Evolutionary conservation across 768 basidiomycete species (phyloP), one percentile per base, ranked within the genome.

Genomic region (Gloeopeniophorella convolvens): DNA sequence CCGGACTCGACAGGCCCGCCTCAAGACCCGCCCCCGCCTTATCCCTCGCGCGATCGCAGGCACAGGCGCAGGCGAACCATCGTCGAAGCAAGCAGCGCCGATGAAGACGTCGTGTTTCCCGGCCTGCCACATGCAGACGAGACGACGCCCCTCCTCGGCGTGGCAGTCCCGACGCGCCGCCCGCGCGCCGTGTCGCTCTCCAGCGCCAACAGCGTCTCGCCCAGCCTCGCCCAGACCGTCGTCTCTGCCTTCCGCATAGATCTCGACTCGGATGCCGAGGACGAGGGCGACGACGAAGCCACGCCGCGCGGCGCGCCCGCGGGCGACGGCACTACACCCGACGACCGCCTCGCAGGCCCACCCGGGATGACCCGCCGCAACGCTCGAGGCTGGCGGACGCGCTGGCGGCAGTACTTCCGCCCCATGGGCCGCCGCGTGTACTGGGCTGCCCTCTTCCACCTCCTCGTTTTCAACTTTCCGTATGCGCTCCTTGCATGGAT

Each of bases 401-500:
- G 67, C 65, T 80, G 75, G 77, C 66, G 63, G 27, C 65, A 69
- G 51, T 89, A 90, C 61, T 89, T 85, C 62, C 67, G 77, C 24
- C 89, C 88, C 4, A 50, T 89, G 59, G 47, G 56, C 15, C 69
- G 67, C 52, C 67, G 59, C 51, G 72, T 73, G n/a, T 89, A 89
- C 60, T 85, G 82, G 58, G 65, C 71, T 21, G 69, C 85, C 0
- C 64, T 85, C 23, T 75, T 87, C 47, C 89, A 91, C 63, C 71
- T 91, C 18, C 62, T 80, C 34, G 69, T 85, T 21, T 40, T 90
- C 59, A 90, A 91, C 65, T 87, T 91, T 60, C 87, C 87, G 0
- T 89, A 77, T 59, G 85, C 85, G 13, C 66, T 90, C 51, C 62
- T 70, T n/a, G 83, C 85, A n/a, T 89, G 83, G 82, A 62, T 88